Conservation (phyloP, 2,329 filamentous ascomycete genomes). For the Microcyclosporella mali region DNA sequence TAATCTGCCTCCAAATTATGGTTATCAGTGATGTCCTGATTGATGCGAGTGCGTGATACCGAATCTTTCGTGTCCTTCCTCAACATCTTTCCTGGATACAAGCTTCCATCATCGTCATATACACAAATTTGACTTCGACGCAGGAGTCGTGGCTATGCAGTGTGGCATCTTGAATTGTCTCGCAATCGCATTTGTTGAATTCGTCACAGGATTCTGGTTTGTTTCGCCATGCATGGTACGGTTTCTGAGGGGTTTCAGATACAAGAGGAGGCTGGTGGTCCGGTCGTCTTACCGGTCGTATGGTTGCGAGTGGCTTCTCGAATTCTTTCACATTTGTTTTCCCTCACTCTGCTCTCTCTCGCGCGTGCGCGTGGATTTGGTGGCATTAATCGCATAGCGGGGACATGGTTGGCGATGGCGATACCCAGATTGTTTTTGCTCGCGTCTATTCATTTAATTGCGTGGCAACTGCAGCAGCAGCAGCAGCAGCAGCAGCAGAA, state of each 20-base stretch:
- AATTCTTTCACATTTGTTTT: background rate
- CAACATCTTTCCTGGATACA: background rate
- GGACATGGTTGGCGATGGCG: slow-evolving; percentile 2
- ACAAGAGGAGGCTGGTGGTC: no score
- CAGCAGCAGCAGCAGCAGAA: no score
- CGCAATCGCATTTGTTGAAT: background rate
- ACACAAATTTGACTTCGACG: background rate
- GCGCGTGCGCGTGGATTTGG: background rate
- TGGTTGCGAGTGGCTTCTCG: background rate
- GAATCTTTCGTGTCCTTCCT: background rate
- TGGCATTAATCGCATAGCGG: slow-evolving; percentile 11
- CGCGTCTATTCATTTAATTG: background rate
- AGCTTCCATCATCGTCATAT: background rate
- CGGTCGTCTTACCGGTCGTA: no score
- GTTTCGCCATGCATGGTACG: no score
- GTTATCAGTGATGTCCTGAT: slow-evolving; percentile 14
- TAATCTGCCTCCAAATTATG: slow-evolving; percentile 34
- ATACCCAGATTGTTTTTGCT: slow-evolving; percentile 9
- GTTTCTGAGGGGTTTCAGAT: no score
- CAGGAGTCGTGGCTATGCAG: background rate
- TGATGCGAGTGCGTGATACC: background rate
- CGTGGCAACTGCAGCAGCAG: no score
- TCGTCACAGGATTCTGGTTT: no score
- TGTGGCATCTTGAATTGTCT: background rate
- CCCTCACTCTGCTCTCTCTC: background rate